Evolutionary conservation across 257 asterid genomes (phyloP), one percentile per base, ranked within the genome.

Genomic region (Hygrophila difformis): DNA sequence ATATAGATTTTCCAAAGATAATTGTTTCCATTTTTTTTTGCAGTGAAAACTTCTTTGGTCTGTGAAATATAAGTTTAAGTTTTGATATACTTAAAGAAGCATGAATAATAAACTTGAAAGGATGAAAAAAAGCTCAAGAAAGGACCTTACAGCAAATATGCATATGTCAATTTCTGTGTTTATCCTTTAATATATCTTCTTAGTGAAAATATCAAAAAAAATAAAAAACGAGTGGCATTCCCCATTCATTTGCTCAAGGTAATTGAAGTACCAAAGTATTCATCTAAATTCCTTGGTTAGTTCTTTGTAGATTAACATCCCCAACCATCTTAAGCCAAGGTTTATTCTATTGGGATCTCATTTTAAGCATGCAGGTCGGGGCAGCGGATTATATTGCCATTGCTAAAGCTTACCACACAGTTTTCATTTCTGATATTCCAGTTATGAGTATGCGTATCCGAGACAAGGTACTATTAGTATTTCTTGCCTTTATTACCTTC

Each of bases 361-460:
- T 39, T 14, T 39, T 55, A 44, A 55, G 51, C 47, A 35, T 73
- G 67, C 78, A 89, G 98, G 69, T 82, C 18, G 98, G 98, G 51
- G 98, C 98, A 22, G 96, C 98, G 47, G 98, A 89, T 72, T 89
- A 85, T 59, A 89, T 89, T 49, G 86, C 98, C 40, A 60, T 89
- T 51, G 88, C 96, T 46, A 79, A 76, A 69, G 65, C 55, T 45
- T 89, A 65, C 66, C 98, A 89, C 78, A 85, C 94, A 2, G 73
- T 89, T 61, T 89, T 89, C 74, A 73, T 89, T 51, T 55, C 92
- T 51, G 82, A 82, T 67, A 79, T 89, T 65, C 98, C 98, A 20
- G 66, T 60, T 37, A 85, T 89, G 98, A 89, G 96, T 50, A 89
- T 89, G 98, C 79, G 92, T 40, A 89, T 89, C 51, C 82, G 98